Evolutionary conservation across 495 filamentous ascomycete species (phyloP).

Genomic region (Bombardia bombarda): DNA sequence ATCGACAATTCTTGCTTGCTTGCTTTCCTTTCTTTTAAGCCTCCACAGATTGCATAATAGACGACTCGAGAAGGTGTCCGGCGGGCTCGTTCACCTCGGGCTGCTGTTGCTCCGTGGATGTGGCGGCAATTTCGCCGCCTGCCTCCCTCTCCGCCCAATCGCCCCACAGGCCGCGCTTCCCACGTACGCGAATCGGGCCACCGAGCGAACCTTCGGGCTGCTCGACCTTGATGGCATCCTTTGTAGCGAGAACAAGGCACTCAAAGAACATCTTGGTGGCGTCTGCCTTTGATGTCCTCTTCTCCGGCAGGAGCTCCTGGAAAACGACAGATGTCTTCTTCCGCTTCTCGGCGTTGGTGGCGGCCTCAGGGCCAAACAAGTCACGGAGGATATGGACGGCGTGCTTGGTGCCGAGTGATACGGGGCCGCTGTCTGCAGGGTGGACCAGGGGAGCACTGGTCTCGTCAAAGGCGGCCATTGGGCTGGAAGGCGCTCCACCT

Average conservation of each 20-base stretch:
- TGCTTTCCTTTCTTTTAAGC: constrained; percentile 16
- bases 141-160: constrained; percentile 87
- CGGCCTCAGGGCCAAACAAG: constrained; percentile 62
- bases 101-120: constrained; percentile 30
- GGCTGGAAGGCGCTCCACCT: constrained; percentile 30
- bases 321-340: constrained; percentile 76
- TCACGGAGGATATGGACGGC: constrained; percentile 92
- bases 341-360: constrained; percentile 52
- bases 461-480: constrained; percentile 59
- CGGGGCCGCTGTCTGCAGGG: constrained; percentile 70
- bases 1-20: no score
- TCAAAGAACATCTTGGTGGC: constrained; percentile 99
- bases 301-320: constrained; percentile 83
- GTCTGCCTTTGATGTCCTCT: constrained; percentile 68
- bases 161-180: constrained; percentile 90
- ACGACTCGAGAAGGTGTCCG: constrained; percentile 24
- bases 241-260: constrained; percentile 87
- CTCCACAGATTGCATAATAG: constrained; percentile 17
- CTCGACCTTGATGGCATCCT: constrained; percentile 97
- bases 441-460: constrained; percentile 65
- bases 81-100: constrained; percentile 19
- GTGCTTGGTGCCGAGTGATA: constrained; percentile 85
- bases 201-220: constrained; percentile 69
- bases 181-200: constrained; percentile 67
- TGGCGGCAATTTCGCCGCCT: constrained; percentile 44